A percentile compares a stretch with the other conserved stretches of the same genome.
Evolutionary conservation across 2,329 filamentous ascomycete genomes (phyloP).

Genomic region (Hypocrella siamensis): DNA sequence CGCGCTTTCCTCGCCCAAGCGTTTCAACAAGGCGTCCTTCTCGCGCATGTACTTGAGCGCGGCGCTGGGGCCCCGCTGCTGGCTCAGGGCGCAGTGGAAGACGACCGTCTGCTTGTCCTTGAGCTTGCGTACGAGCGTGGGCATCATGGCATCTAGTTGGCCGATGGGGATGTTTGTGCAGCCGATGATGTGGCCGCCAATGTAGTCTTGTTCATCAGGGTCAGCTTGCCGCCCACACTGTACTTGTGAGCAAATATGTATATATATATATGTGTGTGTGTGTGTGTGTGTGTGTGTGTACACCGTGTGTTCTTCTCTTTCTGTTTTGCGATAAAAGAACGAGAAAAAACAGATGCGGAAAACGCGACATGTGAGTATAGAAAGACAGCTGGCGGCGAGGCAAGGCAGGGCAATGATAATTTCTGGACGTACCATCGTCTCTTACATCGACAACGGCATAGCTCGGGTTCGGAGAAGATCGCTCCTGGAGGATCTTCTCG

Average conservation of each 20-base stretch:
- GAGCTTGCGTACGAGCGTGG: conserved; percentile 67
- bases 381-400: not conserved
- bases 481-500: conserved; percentile 40
- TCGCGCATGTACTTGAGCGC: conserved; percentile 68
- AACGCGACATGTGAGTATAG: not conserved
- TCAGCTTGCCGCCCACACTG: not conserved
- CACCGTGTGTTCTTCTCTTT: not conserved
- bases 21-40: conserved; percentile 33
- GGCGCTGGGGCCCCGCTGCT: conserved; percentile 76
- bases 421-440: conserved; percentile 48
- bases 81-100: conserved; percentile 87
- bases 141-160: conserved; percentile 59
- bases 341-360: not conserved
- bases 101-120: conserved; percentile 68
- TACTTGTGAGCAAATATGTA: too few species aligned
- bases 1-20: conserved; percentile 12
- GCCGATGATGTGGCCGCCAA: conserved; percentile 76
- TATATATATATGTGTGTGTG: too few species aligned
- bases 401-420: not conserved
- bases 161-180: conserved; percentile 61
- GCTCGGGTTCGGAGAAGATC: conserved; percentile 20
- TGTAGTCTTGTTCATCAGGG: conserved; percentile 44
- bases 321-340: not conserved
- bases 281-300: too few species aligned
- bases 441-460: conserved; percentile 79